phyloP scores from a whole-genome alignment of 192 early-diverging fungal genomes.

The Spizellomyces sp. region DNA sequence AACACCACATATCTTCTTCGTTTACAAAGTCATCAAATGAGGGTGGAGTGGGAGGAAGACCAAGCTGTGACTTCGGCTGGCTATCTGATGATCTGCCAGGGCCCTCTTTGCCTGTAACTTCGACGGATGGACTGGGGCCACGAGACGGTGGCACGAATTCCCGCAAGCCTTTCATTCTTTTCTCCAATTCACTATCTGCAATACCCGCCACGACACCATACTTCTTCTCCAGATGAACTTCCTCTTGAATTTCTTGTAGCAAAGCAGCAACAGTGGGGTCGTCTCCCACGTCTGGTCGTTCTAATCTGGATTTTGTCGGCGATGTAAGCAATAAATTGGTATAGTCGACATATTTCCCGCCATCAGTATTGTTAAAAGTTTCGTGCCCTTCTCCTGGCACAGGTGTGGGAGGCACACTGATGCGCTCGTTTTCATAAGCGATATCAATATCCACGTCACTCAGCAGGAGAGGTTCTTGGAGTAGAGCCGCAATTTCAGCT shows the following conservation, averaged over 20 bases:
- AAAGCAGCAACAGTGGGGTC: conserved; percentile 25
- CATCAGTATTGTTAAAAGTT: not conserved
- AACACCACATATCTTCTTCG: conserved; percentile 21
- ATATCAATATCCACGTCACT: conserved; percentile 26
- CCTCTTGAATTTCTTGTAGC: conserved; percentile 18
- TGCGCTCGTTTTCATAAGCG: conserved; percentile 29
- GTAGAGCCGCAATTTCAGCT: conserved; percentile 17
- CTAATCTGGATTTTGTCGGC: conserved; percentile 11
- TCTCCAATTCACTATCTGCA: conserved; percentile 17
- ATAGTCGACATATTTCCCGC: conserved; percentile 37
- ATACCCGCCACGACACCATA: not conserved
- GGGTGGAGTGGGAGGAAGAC: conserved; percentile 13
- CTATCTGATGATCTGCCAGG: not conserved
- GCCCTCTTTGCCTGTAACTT: not conserved
- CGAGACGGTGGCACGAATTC: conserved; percentile 8
- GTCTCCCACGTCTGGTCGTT: not conserved
- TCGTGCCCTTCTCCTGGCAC: conserved; percentile 5
- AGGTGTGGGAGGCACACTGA: conserved; percentile 22
- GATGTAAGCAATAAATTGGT: conserved; percentile 43
- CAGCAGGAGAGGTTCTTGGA: conserved; percentile 9
- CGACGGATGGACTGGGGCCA: not conserved
- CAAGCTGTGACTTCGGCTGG: not conserved
- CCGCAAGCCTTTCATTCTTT: conserved; percentile 18
- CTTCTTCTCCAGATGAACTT: conserved; percentile 35
- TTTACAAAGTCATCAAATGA: conserved; percentile 18